Conservation (phyloP, 495 filamentous ascomycete species). For the Glonium stellatum region DNA sequence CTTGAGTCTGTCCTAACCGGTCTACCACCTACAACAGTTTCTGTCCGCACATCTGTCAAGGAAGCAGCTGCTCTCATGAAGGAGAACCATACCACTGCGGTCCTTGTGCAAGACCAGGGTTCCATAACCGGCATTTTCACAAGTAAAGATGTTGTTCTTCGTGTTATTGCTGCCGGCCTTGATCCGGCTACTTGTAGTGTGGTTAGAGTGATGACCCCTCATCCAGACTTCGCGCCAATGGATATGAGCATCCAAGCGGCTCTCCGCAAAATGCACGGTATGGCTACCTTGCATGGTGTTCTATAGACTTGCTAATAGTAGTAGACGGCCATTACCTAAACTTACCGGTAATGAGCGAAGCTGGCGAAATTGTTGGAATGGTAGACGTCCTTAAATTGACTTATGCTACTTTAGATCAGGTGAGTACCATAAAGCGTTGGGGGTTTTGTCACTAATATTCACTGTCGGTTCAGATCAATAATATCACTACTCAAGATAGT, state of each 20-base stretch:
- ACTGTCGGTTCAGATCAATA: slow-evolving; percentile 53
- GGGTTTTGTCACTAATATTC: slow-evolving; percentile 10
- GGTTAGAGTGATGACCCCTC: slow-evolving; percentile 96
- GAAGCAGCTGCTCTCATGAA: slow-evolving; percentile 94
- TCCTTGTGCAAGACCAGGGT: slow-evolving; percentile 93
- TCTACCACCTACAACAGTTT: slow-evolving; percentile 86
- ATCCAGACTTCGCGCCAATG: slow-evolving; percentile 95
- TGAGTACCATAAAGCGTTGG: slow-evolving; percentile 39
- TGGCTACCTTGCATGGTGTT: slow-evolving; percentile 29
- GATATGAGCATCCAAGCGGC: slow-evolving; percentile 99
- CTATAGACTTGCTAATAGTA: slow-evolving; percentile 6
- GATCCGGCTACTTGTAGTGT: slow-evolving; percentile 95
- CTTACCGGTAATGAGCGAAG: slow-evolving; percentile 94
- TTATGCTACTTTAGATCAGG: slow-evolving; percentile 95
- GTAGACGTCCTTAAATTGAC: slow-evolving; percentile 97
- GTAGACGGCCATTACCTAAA: slow-evolving; percentile 98
- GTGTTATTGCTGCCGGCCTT: slow-evolving; percentile 93
- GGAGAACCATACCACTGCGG: slow-evolving; percentile 94
- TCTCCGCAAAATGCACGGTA: slow-evolving; percentile 97
- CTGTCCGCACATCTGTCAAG: slow-evolving; percentile 89
- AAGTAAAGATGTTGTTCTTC: slow-evolving; percentile 96
- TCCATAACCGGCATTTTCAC: slow-evolving; percentile 99
- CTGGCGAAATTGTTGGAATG: slow-evolving; percentile 97
- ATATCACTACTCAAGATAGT: slow-evolving; percentile 70
- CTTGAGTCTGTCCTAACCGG: slow-evolving; percentile 91